Percentiles rank a stretch among this genome's conserved stretches.
These are phyloP conservation scores for Sporothrix phasma DNA, from an alignment of 2,329 filamentous ascomycete species.

Conservation along the genomic window DNA sequence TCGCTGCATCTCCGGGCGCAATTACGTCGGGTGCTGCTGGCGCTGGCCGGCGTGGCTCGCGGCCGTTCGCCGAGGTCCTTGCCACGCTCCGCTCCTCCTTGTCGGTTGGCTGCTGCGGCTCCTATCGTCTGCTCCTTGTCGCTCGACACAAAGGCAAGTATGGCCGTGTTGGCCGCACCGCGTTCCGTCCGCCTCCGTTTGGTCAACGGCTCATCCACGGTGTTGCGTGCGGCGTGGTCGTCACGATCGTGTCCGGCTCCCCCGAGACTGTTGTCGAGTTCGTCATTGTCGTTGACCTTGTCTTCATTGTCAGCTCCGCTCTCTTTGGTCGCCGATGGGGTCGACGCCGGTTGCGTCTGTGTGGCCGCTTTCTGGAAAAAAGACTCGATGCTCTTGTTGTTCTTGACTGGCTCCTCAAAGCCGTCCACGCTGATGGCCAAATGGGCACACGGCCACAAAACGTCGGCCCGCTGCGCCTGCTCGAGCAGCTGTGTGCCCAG, in stretches of 20 bases:
- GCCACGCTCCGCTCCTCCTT: not conserved
- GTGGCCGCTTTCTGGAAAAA: constrained; percentile 45
- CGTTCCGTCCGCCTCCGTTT: constrained; percentile 12
- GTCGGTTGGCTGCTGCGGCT: not conserved
- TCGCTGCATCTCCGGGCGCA: not conserved
- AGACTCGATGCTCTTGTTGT: constrained; percentile 75
- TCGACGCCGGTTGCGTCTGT: not conserved
- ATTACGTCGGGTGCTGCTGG: not conserved
- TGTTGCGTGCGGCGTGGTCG: not conserved
- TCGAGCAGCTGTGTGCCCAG: constrained; percentile 66
- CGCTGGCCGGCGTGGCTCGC: constrained; percentile 11
- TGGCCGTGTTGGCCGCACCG: not conserved
- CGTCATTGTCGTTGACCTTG: not conserved
- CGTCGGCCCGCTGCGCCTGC: constrained; percentile 68
- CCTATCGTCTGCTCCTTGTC: not conserved
- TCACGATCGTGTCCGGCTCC: not conserved
- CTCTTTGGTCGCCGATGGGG: not conserved
- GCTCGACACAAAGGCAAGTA: not conserved
- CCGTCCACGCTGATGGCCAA: constrained; percentile 81
- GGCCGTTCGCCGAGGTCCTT: constrained; percentile 7
- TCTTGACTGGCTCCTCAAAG: constrained; percentile 77
- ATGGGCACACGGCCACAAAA: constrained; percentile 85
- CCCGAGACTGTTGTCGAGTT: not conserved
- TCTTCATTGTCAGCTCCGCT: not conserved
- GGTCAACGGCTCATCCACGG: not conserved